Evolutionary conservation across 129 eudicot species (phyloP).

Genomic region (Lactuca saligna): DNA sequence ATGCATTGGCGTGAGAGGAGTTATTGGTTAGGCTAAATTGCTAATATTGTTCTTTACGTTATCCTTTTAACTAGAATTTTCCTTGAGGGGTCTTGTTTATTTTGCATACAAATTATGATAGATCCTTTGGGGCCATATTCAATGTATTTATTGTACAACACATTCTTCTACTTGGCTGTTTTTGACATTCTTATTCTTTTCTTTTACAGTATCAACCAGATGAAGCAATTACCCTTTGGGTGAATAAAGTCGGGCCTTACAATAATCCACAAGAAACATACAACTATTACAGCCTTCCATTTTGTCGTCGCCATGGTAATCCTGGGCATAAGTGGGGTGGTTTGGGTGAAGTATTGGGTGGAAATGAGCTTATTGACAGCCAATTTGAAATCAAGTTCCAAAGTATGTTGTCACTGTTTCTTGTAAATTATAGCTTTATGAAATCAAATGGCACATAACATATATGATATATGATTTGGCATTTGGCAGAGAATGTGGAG

Average conservation of each 20-base stretch:
- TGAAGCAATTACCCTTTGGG: slow-evolving; percentile 70
- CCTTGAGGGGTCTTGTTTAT: not conserved
- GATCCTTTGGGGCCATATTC: not conserved
- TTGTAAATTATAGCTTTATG: slow-evolving; percentile 5
- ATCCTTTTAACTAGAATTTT: not conserved
- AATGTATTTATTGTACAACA: too few relatives aligned
- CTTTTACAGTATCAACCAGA: slow-evolving; percentile 62
- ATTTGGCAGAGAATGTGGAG: slow-evolving; percentile 72
- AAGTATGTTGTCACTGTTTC: slow-evolving; percentile 46
- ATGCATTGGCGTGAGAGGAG: not conserved
- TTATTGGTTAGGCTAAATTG: too few relatives aligned
- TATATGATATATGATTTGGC: not conserved
- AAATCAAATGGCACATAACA: slow-evolving; percentile 17
- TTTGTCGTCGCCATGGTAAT: slow-evolving; percentile 60
- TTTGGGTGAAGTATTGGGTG: slow-evolving; percentile 94
- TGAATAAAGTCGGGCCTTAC: slow-evolving; percentile 92
- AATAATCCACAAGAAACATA: slow-evolving; percentile 98
- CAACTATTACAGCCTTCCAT: slow-evolving; percentile 92
- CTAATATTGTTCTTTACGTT: too few relatives aligned
- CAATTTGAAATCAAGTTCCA: slow-evolving; percentile 68
- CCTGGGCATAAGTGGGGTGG: slow-evolving; percentile 95
- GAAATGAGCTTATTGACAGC: slow-evolving; percentile 91
- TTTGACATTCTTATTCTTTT: slow-evolving; percentile 20
- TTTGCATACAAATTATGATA: not conserved
- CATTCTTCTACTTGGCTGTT: not conserved